phyloP scores from a whole-genome alignment of 2,329 filamentous ascomycete species.

The Pyrenophora graminea region DNA sequence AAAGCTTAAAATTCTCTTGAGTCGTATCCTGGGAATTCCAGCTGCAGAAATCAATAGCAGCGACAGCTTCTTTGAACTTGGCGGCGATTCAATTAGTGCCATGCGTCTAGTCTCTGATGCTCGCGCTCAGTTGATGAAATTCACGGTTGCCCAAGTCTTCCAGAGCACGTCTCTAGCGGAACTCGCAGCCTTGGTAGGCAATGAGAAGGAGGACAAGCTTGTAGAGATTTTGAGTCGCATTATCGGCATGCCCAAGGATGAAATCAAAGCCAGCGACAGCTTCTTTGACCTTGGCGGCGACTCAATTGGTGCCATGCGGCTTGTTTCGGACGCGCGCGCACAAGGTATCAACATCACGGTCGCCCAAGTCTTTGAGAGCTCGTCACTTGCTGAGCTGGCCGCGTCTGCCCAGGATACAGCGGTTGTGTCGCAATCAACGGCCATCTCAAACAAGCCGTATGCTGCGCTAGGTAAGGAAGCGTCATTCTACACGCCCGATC shows the following conservation, averaged over 20 bases:
- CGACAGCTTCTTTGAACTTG: constrained; percentile 53
- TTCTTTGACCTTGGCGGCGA: constrained; percentile 56
- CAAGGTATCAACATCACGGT: constrained; percentile 49
- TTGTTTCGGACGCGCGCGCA: constrained; percentile 48
- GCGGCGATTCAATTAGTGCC: constrained; percentile 53
- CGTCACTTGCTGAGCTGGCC: constrained; percentile 47
- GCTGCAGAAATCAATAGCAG: constrained; percentile 42
- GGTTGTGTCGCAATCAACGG: constrained; percentile 18
- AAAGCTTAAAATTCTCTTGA: constrained; percentile 31
- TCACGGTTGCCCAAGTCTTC: constrained; percentile 53
- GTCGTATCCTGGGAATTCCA: constrained; percentile 35
- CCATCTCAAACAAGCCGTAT: constrained; percentile 53
- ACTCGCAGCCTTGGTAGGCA: constrained; percentile 56
- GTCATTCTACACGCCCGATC: constrained; percentile 52
- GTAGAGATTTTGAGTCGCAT: constrained; percentile 34
- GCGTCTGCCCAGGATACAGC: constrained; percentile 35
- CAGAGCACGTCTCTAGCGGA: constrained; percentile 52
- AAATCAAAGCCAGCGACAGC: constrained; percentile 47
- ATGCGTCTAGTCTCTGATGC: constrained; percentile 52
- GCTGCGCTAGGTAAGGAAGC: constrained; percentile 54
- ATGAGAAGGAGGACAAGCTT: constrained; percentile 38
- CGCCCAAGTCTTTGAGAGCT: constrained; percentile 49
- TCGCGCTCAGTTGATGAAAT: constrained; percentile 39
- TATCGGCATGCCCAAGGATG: constrained; percentile 32
- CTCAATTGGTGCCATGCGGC: constrained; percentile 52